Conservation (phyloP, 768 basidiomycete genomes). For the Brasilioporus rufonigricans region DNA sequence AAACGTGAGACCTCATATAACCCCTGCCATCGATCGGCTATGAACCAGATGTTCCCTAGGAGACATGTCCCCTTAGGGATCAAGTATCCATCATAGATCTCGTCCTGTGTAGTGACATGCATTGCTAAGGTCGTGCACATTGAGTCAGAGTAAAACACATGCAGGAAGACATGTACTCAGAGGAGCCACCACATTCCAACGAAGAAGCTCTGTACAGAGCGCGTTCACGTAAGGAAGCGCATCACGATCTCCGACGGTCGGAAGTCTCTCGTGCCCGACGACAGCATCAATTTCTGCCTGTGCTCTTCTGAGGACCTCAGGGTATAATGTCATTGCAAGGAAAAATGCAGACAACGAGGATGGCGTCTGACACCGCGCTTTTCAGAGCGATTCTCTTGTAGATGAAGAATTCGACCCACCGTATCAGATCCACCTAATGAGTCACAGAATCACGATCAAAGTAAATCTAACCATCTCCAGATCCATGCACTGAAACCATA, state of each 20-base stretch:
- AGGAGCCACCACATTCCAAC: conserved; percentile 1
- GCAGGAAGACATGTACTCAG: not conserved
- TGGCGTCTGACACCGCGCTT: conserved; percentile 13
- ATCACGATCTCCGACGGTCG: conserved; percentile 7
- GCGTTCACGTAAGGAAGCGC: conserved; percentile 3
- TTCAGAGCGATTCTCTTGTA: not conserved
- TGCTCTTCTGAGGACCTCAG: conserved; percentile 5
- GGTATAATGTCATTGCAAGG: no score
- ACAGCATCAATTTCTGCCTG: not conserved
- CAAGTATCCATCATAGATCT: conserved; percentile 14
- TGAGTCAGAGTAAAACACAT: no score
- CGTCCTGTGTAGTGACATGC: conserved; percentile 15
- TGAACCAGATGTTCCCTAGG: conserved; percentile 9
- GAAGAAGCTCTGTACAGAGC: conserved; percentile 10
- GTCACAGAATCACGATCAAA: not conserved
- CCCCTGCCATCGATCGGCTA: not conserved
- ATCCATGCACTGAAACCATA: not conserved
- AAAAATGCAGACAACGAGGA: conserved; percentile 8
- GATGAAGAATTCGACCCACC: conserved; percentile 16
- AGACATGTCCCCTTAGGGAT: conserved; percentile 20
- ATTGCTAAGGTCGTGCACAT: not conserved
- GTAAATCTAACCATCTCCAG: no score
- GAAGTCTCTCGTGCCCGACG: conserved; percentile 9
- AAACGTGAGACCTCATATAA: not conserved
- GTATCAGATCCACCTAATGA: conserved; percentile 25